Evolutionary conservation across 1,284 basidiomycete genomes (phyloP).

Genomic region (Sporisorium sorghi): DNA sequence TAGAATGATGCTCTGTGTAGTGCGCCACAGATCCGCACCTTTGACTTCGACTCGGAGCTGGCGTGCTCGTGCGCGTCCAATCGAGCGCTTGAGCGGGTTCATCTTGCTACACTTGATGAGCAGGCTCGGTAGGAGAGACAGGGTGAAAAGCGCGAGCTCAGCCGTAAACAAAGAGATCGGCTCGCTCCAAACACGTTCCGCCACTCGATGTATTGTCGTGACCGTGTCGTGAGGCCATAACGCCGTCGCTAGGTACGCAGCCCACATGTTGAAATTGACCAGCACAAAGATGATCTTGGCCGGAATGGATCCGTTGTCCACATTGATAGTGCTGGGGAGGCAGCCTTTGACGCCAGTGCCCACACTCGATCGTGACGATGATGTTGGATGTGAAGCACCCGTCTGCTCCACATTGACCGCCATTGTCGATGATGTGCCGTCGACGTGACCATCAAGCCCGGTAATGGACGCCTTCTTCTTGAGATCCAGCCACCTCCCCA

Average conservation of each 20-base stretch:
- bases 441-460: neutral
- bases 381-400: neutral
- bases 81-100: conserved; percentile 24
- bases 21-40: conserved; percentile 15
- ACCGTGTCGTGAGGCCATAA: conserved; percentile 1
- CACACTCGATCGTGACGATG: too few relatives aligned
- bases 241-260: neutral
- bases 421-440: neutral
- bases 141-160: neutral
- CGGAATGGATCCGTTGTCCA: conserved; percentile 8
- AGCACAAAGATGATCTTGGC: conserved; percentile 9
- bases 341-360: neutral
- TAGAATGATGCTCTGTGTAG: conserved; percentile 13
- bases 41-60: conserved; percentile 18
- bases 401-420: neutral
- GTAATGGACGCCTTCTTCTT: conserved; percentile 25
- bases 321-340: neutral
- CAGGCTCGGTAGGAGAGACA: conserved; percentile 11
- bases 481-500: conserved; percentile 49
- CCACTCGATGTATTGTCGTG: neutral
- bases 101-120: conserved; percentile 1
- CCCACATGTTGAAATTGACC: conserved; percentile 16
- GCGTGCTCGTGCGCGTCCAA: conserved; percentile 19
- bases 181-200: neutral
- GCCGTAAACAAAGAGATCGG: conserved; percentile 9